Evolutionary conservation across 345 rosid genomes (phyloP).

Genomic region (Microthlaspi erraticum): DNA sequence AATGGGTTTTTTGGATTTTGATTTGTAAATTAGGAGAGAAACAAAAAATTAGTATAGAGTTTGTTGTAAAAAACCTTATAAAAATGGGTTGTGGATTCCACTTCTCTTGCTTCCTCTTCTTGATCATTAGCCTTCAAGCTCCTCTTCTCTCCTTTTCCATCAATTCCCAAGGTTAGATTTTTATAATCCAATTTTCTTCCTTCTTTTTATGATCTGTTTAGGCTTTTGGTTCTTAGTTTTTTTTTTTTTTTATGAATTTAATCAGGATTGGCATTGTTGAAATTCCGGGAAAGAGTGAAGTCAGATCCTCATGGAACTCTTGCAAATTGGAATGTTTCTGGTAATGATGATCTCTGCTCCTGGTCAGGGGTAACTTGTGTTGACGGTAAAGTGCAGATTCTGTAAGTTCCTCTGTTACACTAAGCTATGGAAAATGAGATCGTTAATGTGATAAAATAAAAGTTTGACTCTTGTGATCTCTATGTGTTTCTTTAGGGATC

Average conservation of each 20-base stretch:
- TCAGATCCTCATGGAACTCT: conserved; percentile 72
- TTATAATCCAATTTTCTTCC: background rate
- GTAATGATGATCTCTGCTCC: conserved; percentile 54
- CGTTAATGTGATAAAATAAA: conserved; percentile 13
- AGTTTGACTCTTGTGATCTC: conserved; percentile 45
- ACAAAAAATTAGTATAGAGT: conserved; percentile 46
- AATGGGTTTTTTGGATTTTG: conserved; percentile 37
- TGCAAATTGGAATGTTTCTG: conserved; percentile 63
- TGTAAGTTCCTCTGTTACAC: conserved; percentile 69
- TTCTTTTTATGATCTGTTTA: conserved; percentile 13
- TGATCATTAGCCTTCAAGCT: conserved; percentile 54
- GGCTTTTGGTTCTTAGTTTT: conserved; percentile 29
- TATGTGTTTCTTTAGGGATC: conserved; percentile 59
- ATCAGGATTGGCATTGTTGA: conserved; percentile 73
- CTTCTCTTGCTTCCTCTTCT: conserved; percentile 54
- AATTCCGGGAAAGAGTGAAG: conserved; percentile 60
- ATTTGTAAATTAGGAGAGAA: conserved; percentile 34
- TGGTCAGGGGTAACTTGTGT: conserved; percentile 85
- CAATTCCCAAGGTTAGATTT: conserved; percentile 60
- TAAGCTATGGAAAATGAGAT: conserved; percentile 61
- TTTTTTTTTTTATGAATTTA: conserved; percentile 37
- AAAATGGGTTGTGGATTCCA: conserved; percentile 68
- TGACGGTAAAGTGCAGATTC: conserved; percentile 67
- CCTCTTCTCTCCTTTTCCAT: conserved; percentile 56
- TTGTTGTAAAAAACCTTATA: conserved; percentile 40